These are phyloP conservation scores for Podaxis sp. DNA, from an alignment of 768 basidiomycete species.

Conservation along the genomic window DNA sequence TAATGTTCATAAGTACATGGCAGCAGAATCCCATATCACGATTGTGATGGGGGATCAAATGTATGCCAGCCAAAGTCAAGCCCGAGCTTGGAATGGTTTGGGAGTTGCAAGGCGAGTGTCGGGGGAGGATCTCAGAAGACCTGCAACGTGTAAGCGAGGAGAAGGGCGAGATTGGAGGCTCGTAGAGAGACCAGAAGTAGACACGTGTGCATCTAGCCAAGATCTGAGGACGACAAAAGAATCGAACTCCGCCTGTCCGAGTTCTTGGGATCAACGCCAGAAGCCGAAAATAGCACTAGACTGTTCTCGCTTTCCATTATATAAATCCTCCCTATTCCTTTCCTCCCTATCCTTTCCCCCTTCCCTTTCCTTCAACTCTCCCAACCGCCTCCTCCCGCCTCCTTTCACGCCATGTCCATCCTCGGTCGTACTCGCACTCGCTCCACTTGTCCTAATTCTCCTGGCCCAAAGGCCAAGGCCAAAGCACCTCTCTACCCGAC, in stretches of 20 bases:
- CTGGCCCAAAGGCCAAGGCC: neutral
- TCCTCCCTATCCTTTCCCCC: neutral
- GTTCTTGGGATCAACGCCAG: slow-evolving; percentile 8
- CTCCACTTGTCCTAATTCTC: neutral
- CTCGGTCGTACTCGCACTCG: slow-evolving; percentile 11
- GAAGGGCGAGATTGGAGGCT: neutral
- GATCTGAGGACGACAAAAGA: neutral
- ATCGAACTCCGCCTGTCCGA: neutral
- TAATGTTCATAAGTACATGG: neutral
- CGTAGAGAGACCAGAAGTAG: neutral
- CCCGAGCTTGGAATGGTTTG: neutral
- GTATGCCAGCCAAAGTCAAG: neutral
- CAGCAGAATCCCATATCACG: neutral
- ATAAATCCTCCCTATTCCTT: neutral
- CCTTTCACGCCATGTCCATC: slow-evolving; percentile 7
- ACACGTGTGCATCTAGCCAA: neutral
- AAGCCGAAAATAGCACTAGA: slow-evolving; percentile 14
- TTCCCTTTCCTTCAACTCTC: neutral
- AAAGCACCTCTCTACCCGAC: neutral
- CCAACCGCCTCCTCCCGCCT: neutral
- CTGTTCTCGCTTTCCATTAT: neutral
- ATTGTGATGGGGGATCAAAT: slow-evolving; percentile 1
- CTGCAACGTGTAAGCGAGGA: neutral
- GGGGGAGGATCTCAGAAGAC: neutral
- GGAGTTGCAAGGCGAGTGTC: neutral